Evolutionary conservation across 495 filamentous ascomycete species (phyloP).

Genomic region (Melanomma pulvis-pyrius): DNA sequence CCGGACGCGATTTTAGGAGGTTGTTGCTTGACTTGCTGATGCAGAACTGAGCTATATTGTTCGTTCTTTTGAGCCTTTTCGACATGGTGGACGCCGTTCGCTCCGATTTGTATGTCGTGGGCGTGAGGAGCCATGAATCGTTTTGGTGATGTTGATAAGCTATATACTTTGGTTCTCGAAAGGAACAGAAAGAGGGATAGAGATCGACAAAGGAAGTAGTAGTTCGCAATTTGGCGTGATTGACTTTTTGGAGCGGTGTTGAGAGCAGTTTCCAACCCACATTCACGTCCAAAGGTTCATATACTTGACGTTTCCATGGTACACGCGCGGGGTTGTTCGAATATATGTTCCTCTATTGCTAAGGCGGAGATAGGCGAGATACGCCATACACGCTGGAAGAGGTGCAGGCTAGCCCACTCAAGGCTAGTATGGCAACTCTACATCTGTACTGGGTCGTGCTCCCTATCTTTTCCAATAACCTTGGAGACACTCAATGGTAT

Average conservation of each 20-base stretch:
- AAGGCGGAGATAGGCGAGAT: background rate
- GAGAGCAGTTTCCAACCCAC: too few relatives aligned
- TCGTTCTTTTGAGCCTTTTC: background rate
- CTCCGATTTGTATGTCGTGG: background rate
- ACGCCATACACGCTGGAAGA: background rate
- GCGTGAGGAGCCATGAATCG: background rate
- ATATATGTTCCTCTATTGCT: background rate
- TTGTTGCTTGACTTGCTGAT: conserved; percentile 3
- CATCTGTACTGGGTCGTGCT: background rate
- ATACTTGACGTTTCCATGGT: background rate
- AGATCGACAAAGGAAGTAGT: background rate
- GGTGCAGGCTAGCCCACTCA: background rate
- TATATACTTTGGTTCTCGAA: too few relatives aligned
- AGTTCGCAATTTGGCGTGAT: too few relatives aligned
- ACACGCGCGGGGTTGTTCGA: background rate
- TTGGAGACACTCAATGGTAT: too few relatives aligned
- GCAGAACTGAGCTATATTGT: conserved; percentile 6
- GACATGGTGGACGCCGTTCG: background rate
- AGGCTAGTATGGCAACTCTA: background rate
- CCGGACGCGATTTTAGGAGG: background rate
- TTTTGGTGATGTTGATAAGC: background rate
- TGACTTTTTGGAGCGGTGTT: too few relatives aligned
- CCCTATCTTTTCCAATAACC: too few relatives aligned
- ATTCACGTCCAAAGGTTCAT: too few relatives aligned
- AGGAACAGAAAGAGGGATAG: too few relatives aligned